phyloP scores from a whole-genome alignment of 2,329 filamentous ascomycete species.

The Sclerotinia trifoliorum region DNA sequence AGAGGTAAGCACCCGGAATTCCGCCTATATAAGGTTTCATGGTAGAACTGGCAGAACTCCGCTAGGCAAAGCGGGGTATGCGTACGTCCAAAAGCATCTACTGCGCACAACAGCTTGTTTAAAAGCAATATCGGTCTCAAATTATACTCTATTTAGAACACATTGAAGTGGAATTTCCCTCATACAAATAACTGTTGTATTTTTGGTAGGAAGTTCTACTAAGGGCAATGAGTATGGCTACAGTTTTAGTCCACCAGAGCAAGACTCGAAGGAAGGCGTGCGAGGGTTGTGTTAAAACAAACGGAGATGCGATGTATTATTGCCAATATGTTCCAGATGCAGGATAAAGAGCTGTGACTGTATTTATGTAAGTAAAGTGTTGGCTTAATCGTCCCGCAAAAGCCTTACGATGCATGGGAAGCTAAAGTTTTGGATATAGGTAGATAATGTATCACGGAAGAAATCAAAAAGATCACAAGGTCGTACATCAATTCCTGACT shows the following conservation, averaged over 20 bases:
- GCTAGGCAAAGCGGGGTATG: neutral
- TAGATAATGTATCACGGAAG: neutral
- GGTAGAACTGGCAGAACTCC: neutral
- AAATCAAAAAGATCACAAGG: conserved; percentile 8
- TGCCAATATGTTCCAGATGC: conserved; percentile 32
- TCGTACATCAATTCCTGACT: neutral
- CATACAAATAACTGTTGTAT: neutral
- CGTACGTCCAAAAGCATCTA: neutral
- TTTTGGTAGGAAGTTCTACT: neutral
- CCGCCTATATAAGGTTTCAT: neutral
- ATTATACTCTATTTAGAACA: neutral
- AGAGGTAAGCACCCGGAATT: neutral
- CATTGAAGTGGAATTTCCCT: neutral
- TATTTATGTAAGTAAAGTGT: conserved; percentile 28
- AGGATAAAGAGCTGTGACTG: conserved; percentile 25
- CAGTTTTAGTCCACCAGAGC: conserved; percentile 15
- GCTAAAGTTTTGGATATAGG: conserved; percentile 6
- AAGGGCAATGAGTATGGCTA: neutral
- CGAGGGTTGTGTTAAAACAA: conserved; percentile 30
- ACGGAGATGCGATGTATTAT: conserved; percentile 32
- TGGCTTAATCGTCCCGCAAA: neutral
- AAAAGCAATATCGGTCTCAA: neutral
- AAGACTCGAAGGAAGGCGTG: conserved; percentile 30
- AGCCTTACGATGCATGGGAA: neutral
- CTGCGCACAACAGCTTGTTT: neutral